Base-by-base conservation (phyloP, 306 rosid genomes). In the Malus fusca region DNA sequence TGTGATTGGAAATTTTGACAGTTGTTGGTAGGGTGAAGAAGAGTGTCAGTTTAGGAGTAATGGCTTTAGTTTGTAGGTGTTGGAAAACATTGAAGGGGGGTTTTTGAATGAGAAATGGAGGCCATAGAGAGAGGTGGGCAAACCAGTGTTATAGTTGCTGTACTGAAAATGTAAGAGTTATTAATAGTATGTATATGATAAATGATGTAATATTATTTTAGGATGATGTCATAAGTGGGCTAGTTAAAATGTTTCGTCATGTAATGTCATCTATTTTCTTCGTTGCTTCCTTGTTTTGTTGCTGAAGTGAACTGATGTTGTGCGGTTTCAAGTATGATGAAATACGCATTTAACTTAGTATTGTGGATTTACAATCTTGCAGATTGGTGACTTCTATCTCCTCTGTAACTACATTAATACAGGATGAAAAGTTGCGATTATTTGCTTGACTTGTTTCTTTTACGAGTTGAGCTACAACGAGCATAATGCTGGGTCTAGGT, bases 11-110 rank as follows among this genome's bases (percentile, higher is more conserved):
- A 59, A 18, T 40, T 30, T 58, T 2, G 69, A 62, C 25, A 12
- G 77, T 61, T 74, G 70, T 19, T 62, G 77, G 60, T 62, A 61
- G 60, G 77, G 46, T 4, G 62, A 78, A 63, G 37, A 61, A 48
- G 21, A 15, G 18, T 63, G 13, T 18, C 69, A 66, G 46, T 52
- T 74, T 17, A 30, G 52, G 51, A 30, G 55, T 3, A 59, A 8
- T 48, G 25, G 18, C 56, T 13, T 17, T 56, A 44, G 75, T 76
- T 19, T 22, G 35, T 61, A 26, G 82, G 63, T 52, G 28, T 56
- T 28, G 30, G 74, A 33, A 70, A 62, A 51, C 31, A 44, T 70
- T 13, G 69, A 7, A 44, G 55, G 64, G 69, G 44, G 12, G 43
- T 15, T 33, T 6, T 33, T 33, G 37, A 33, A 33, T 5, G 37